phyloP scores from a whole-genome alignment of 2,329 filamentous ascomycete genomes.

The Colletotrichum sp. region DNA sequence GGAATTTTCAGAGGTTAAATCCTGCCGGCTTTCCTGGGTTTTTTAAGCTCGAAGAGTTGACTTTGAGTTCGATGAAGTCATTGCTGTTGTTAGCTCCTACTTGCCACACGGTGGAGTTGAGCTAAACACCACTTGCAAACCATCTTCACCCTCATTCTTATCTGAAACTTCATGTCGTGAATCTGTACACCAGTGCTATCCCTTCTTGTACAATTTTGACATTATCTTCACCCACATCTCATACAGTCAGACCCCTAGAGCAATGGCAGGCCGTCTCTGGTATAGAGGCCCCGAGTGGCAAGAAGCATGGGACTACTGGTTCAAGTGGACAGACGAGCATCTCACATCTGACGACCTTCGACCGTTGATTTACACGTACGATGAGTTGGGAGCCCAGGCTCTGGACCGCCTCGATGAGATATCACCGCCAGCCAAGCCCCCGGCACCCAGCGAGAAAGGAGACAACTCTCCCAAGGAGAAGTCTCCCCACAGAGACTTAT shows the following conservation, averaged over 20 bases:
- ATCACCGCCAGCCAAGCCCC: conserved; percentile 44
- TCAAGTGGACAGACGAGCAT: conserved; percentile 73
- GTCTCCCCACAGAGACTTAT: conserved; percentile 59
- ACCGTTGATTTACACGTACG: conserved; percentile 69
- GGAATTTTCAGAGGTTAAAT: not conserved
- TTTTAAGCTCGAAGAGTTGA: not conserved
- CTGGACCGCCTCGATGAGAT: conserved; percentile 68
- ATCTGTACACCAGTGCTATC: not conserved
- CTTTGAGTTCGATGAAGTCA: conserved; percentile 14
- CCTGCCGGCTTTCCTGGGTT: not conserved
- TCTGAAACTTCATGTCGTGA: not conserved
- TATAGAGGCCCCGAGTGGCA: conserved; percentile 21
- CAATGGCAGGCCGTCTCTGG: conserved; percentile 18
- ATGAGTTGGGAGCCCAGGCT: conserved; percentile 70
- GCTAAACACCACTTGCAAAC: not conserved
- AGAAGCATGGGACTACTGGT: conserved; percentile 66
- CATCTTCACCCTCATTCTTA: not conserved
- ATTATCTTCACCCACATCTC: not conserved
- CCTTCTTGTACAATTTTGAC: not conserved
- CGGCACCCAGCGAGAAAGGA: conserved; percentile 36
- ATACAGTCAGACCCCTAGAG: not conserved
- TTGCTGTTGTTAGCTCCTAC: not conserved
- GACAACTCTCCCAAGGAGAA: conserved; percentile 34
- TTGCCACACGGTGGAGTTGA: not conserved
- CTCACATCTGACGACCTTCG: conserved; percentile 62